Percentiles rank a stretch among this genome's conserved stretches.
These are phyloP conservation scores for Starmerella bacillaris DNA, from an alignment of 805 yeast species.

Conservation along the genomic window DNA sequence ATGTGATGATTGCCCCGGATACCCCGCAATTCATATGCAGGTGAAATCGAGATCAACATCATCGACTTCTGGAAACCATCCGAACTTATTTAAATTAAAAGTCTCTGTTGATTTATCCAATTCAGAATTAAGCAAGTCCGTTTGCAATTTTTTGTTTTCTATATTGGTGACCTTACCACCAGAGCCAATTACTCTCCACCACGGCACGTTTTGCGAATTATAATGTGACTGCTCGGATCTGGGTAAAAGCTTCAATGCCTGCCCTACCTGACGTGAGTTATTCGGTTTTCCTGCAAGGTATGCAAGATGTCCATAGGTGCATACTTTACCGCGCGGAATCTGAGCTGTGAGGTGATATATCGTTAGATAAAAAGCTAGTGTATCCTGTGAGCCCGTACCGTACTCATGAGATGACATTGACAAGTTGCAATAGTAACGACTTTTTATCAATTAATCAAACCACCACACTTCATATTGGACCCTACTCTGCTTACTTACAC, in stretches of 20 bases:
- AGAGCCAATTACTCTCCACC: conserved; percentile 67
- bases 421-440: too few species aligned
- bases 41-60: conserved; percentile 13
- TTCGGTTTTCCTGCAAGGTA: conserved; percentile 41
- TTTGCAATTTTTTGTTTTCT: conserved; percentile 32
- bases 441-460: too few species aligned
- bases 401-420: too few species aligned
- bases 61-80: conserved; percentile 46
- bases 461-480: too few species aligned
- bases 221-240: conserved; percentile 15
- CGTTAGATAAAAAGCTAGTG: conserved; percentile 39
- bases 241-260: conserved; percentile 40
- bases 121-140: conserved; percentile 30
- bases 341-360: conserved; percentile 37
- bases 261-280: conserved; percentile 60
- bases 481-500: too few species aligned
- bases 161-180: conserved; percentile 42
- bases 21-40: conserved; percentile 2
- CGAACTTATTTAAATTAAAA: conserved; percentile 32
- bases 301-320: conserved; percentile 66
- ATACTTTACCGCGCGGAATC: conserved; percentile 47
- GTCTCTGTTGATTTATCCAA: conserved; percentile 23
- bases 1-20: conserved; percentile 1
- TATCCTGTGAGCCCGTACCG: conserved; percentile 25
- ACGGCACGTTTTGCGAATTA: conserved; percentile 34